Base-by-base conservation (phyloP, 441 rosid genomes). In the Arabidopsis hybrid region DNA sequence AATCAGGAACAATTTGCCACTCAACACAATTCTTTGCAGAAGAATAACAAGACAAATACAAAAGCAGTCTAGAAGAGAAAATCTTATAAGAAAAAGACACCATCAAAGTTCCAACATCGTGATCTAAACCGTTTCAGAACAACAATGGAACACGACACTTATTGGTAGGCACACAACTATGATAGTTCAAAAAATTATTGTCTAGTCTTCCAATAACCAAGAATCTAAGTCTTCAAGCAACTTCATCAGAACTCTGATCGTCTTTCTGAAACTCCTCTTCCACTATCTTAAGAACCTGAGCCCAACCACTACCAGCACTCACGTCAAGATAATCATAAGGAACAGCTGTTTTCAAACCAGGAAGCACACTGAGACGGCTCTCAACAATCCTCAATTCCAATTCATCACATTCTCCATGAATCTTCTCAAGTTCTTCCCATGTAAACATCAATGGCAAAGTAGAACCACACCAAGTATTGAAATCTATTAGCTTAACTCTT, bases 231-330 rank as follows among this genome's bases (percentile, higher is more conserved):
- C 58, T 52, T 83, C 79, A 84, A 76, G 83, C 81, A 75, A 80
- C 80, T 16, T 77, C 82, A 53, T 65, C 84, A 21, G 68, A 61
- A 6, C 75, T 59, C 56, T 36, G 58, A 43, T 42, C 72, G 68
- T 87, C 90, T 43, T 47, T 69, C 76, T 57, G 79, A 67, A 83
- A 73, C 77, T 84, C 86, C 12, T 82, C 84, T 57, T 89, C 87
- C 0, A 87, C 95, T 69, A 83, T 83, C 79, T 81, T 82, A 68
- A 86, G 35, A 70, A 91, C 84, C 74, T 86, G 87, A 65, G 91
- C 98, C 95, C 97, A 93, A 9, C 94, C 91, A 65, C 97, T 89
- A 60, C 95, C 91, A 6, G 87, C 80, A 32, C 86, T 78, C 0
- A 82, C 82, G 47, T 92, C 95, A 81, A 89, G 46, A 77, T 89